Evolutionary conservation across 345 rosid genomes (phyloP), one percentile per base, ranked within the genome.

Genomic region (Erodium maritimum): DNA sequence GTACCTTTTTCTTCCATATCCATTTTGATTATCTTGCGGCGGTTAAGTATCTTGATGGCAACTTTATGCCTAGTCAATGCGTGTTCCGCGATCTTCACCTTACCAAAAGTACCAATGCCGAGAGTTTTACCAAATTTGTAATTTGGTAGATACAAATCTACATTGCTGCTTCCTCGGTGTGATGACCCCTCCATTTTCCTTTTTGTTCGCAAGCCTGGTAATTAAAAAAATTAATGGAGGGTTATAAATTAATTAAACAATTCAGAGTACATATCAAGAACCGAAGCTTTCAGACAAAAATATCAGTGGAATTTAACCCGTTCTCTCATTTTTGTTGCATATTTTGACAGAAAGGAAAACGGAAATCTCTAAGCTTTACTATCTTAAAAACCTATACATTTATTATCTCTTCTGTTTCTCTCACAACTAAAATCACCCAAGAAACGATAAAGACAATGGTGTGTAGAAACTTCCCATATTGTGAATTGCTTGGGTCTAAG

Each of bases 1-100:
- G 16, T 66, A 84, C 99, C 99, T 83, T 91, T 91, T 64, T 86
- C 95, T 62, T 88, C 94, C 99, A 87, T 93, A 53, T 79, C 89
- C 85, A 81, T 67, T 68, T 78, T 81, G 62, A 71, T 79, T 61
- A 93, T 87, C 76, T 83, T 86, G 42, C 82, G 84, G 21, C 95
- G 97, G 50, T 85, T 85, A 69, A 93, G 91, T 62, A 93, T 87
- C 84, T 93, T 93, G 69, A 93, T 83, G 3, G 99, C 99, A 69
- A 93, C 99, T 66, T 89, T 87, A 69, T 78, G 87, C 22, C 95
- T 85, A 16, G 99, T 93, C 69, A 79, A 75, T 25, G 73, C 75
- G 69, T 93, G 99, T 75, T 76, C 85, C 24, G 99, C 99, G 37
- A 87, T 77, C 79, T 89, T 93, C 61, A 93, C 99, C 80, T 88